Evolutionary conservation across 1,284 basidiomycete genomes (phyloP).

Genomic region (Taiwanofungus camphoratus): DNA sequence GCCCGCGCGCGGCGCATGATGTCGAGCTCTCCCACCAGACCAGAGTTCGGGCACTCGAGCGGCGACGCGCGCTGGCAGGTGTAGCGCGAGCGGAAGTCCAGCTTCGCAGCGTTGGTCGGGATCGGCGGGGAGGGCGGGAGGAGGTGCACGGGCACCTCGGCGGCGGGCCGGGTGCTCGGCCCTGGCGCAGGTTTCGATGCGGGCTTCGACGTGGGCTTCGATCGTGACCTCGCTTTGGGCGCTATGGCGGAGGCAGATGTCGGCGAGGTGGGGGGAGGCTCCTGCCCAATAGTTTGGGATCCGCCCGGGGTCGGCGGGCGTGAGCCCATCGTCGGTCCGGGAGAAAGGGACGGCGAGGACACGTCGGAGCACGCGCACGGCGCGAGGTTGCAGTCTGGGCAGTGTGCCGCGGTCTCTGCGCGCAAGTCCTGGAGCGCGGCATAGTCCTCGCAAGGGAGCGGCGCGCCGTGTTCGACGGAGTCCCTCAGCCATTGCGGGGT

Average conservation of each 20-base stretch:
- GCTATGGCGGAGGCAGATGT: not conserved
- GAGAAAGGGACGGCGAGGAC: slow-evolving; percentile 1
- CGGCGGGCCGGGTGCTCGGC: not conserved
- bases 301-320: not conserved
- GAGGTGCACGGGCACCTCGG: slow-evolving; percentile 18
- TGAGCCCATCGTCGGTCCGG: too few species aligned
- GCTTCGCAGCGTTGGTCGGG: slow-evolving; percentile 18
- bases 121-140: slow-evolving; percentile 23
- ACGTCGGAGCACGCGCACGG: slow-evolving; percentile 24
- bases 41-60: slow-evolving; percentile 61
- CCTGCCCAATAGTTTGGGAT: not conserved
- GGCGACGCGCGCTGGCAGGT: slow-evolving; percentile 59
- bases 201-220: not conserved
- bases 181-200: not conserved
- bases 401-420: slow-evolving; percentile 38
- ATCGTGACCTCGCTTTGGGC: not conserved
- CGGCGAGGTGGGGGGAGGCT: slow-evolving; percentile 4
- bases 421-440: slow-evolving; percentile 46
- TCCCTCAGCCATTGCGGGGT: slow-evolving; percentile 63
- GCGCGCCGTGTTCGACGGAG: slow-evolving; percentile 39
- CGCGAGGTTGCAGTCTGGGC: slow-evolving; percentile 32
- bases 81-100: slow-evolving; percentile 40
- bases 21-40: slow-evolving; percentile 48
- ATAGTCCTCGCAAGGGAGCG: slow-evolving; percentile 47
- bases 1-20: slow-evolving; percentile 52